These are phyloP conservation scores for Tricholoma matsutake DNA, from an alignment of 768 basidiomycete species.

Conservation along the genomic window DNA sequence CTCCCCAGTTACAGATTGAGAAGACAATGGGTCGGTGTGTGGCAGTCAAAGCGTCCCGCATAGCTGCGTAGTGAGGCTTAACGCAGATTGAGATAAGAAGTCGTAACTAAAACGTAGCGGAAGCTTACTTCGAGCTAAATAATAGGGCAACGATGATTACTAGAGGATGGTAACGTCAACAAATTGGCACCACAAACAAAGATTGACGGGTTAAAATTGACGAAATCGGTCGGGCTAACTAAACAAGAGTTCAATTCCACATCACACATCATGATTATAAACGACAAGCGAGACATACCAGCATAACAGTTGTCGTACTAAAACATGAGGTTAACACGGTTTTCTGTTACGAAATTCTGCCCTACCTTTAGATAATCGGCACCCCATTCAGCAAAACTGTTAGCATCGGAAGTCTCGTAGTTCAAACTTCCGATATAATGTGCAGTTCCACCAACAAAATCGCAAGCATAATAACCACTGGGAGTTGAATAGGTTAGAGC, in stretches of 20 bases:
- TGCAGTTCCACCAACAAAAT: constrained; percentile 42
- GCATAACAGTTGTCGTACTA: constrained; percentile 52
- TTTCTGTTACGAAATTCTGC: neutral
- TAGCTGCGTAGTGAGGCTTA: constrained; percentile 40
- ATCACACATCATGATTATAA: no score
- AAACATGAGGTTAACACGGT: neutral
- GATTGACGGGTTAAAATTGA: constrained; percentile 43
- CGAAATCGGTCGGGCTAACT: constrained; percentile 43
- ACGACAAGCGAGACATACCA: constrained; percentile 18
- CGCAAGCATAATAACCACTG: constrained; percentile 44
- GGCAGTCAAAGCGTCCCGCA: constrained; percentile 43
- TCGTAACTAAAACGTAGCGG: neutral
- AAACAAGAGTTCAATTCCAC: no score
- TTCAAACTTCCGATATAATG: constrained; percentile 45
- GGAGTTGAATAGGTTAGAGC: neutral
- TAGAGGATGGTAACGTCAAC: neutral
- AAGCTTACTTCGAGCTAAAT: constrained; percentile 33
- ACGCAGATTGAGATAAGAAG: neutral
- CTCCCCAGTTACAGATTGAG: constrained; percentile 49
- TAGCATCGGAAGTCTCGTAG: constrained; percentile 45
- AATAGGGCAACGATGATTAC: neutral
- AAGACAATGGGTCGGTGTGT: constrained; percentile 47
- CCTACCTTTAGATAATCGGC: constrained; percentile 40
- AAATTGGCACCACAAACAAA: constrained; percentile 22
- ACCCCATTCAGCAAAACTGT: constrained; percentile 47